Base-by-base conservation (phyloP, 805 yeast species). In the Candida nonsorbophila region DNA sequence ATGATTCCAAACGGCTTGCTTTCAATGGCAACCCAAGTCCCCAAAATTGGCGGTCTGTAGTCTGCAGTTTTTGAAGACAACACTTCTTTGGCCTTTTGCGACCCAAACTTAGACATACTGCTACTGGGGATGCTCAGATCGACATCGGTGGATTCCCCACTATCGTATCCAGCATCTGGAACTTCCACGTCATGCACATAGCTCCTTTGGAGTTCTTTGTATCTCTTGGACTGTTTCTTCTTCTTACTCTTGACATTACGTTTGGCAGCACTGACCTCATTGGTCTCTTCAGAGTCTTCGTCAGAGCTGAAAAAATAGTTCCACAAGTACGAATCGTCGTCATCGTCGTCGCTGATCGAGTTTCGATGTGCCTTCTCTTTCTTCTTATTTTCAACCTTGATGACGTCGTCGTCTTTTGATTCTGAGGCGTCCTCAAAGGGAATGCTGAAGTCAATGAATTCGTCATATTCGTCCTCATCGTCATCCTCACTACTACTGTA, bases 101-200 rank as follows among this genome's bases (percentile, higher is more conserved):
- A 72, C 2, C 94, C 94, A 7, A 53, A 33, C 14, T 46, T 49
- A 22, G 74, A 69, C 34, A 59, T 63, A 33, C 68, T 74, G 11
- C 75, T 65, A 5, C 81, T 76, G 4, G 97, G 96, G 24, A 90
- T 57, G 11, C 79, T 69, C n/a, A 75, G 71, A 49, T 90, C 97
- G 38, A 86, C 96, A 53, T 90, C 98, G 0, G 98, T 92, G 10
- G 94, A 84, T 44, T 88, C 96, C 24, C 92, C 95, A 41, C 83
- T 80, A 32, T 72, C 74, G 38, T 60, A 58, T 5, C 50, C 54
- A 17, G 62, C 68, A 12, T 38, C 33, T 21, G 15, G 16, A 11
- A 20, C 13, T 14, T 26, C 28, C 16, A 22, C 23, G 12, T 21
- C 16, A 3, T 15, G 25, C 20, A 25, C 6, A 8, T 10, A 18